A percentile compares a stretch with the other conserved stretches of the same genome.
phyloP scores from a whole-genome alignment of 2,329 filamentous ascomycete genomes.

The Talaromyces piceae region DNA sequence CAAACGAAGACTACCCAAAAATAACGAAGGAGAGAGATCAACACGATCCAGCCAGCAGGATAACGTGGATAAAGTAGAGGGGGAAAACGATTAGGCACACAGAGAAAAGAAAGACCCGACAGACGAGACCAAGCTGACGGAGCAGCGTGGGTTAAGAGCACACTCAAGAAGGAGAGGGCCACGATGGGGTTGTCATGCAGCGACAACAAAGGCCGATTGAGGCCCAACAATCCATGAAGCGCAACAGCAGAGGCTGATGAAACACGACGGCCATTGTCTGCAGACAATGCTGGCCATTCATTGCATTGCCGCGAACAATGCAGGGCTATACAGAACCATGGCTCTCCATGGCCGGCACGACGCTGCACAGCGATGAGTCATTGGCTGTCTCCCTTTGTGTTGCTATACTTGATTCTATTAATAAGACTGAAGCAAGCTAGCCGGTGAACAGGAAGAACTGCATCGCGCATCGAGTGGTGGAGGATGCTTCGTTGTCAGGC shows the following conservation, averaged over 20 bases:
- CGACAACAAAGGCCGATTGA: slow-evolving; percentile 2
- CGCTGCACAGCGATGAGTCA: background rate
- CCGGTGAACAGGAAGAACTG: too few relatives aligned
- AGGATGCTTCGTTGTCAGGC: slow-evolving; percentile 1
- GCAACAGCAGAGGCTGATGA: slow-evolving; percentile 8
- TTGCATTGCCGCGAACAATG: slow-evolving; percentile 1
- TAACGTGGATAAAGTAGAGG: background rate
- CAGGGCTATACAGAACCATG: background rate
- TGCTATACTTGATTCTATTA: too few relatives aligned
- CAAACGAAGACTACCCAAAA: too few relatives aligned
- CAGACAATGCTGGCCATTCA: slow-evolving; percentile 13
- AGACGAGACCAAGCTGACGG: background rate
- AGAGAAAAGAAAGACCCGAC: background rate
- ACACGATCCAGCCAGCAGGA: slow-evolving; percentile 11
- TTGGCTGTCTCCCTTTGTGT: too few relatives aligned
- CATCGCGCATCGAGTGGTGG: slow-evolving; percentile 8
- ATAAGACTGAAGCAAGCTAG: background rate
- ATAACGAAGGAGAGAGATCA: background rate
- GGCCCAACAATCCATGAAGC: slow-evolving; percentile 3
- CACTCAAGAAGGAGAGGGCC: background rate
- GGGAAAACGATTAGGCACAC: background rate
- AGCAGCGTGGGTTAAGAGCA: background rate
- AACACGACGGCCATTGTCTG: slow-evolving; percentile 1
- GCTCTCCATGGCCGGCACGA: background rate
- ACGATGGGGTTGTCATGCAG: background rate